A percentile compares a stretch with the other conserved stretches of the same genome.
Evolutionary conservation across 2,329 filamentous ascomycete genomes (phyloP).

Genomic region (Dactylellina parvicollis): DNA sequence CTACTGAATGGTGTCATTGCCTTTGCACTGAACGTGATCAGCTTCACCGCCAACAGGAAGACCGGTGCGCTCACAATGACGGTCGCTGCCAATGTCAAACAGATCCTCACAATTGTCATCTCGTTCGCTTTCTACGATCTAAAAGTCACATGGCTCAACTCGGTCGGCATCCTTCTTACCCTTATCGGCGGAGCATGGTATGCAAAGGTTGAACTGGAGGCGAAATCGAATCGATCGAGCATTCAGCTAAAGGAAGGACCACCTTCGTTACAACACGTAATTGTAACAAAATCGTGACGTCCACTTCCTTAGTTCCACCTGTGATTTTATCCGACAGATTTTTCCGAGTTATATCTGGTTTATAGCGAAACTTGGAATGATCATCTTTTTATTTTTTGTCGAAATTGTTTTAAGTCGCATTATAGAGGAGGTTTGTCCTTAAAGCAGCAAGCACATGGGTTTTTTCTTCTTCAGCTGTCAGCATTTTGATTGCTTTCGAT

Average conservation of each 20-base stretch:
- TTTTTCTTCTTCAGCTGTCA: slow-evolving; percentile 33
- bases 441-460: slow-evolving; percentile 53
- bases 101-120: slow-evolving; percentile 68
- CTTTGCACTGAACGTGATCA: slow-evolving; percentile 68
- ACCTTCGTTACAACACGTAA: slow-evolving; percentile 38
- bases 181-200: slow-evolving; percentile 69
- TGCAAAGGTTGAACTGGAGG: slow-evolving; percentile 65
- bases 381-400: slow-evolving; percentile 21
- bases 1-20: slow-evolving; percentile 68
- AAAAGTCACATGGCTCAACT: slow-evolving; percentile 66
- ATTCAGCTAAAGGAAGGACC: slow-evolving; percentile 38
- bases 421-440: slow-evolving; percentile 54
- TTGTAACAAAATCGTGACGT: slow-evolving; percentile 49
- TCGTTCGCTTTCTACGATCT: slow-evolving; percentile 68
- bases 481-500: slow-evolving; percentile 31
- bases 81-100: slow-evolving; percentile 70
- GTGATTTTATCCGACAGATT: slow-evolving; percentile 26
- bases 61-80: slow-evolving; percentile 70
- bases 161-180: slow-evolving; percentile 66
- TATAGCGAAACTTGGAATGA: slow-evolving; percentile 51
- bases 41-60: slow-evolving; percentile 69
- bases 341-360: slow-evolving; percentile 47
- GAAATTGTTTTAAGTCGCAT: slow-evolving; percentile 40
- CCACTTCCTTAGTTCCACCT: slow-evolving; percentile 13
- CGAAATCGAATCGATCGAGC: slow-evolving; percentile 60